Conservation (phyloP, 2,329 filamentous ascomycete species). For the Sporothrix brasiliensis region DNA sequence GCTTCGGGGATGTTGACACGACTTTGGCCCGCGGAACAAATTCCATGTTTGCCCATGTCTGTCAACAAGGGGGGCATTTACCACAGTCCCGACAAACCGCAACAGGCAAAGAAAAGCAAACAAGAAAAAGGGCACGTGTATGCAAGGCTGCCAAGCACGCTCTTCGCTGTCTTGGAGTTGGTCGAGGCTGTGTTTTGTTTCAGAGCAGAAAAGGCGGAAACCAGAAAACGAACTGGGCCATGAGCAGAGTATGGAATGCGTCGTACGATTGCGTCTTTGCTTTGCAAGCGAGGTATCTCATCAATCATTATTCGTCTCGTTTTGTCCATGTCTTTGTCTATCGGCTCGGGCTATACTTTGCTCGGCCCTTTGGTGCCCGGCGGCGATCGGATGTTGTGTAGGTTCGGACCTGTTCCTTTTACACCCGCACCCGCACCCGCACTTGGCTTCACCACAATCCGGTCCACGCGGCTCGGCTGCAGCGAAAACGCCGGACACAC, state of each 20-base stretch:
- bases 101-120: no score
- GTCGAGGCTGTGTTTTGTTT: conserved; percentile 6
- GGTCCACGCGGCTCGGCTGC: conserved; percentile 79
- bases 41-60: no score
- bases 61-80: no score
- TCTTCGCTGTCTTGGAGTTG: neutral
- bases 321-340: neutral
- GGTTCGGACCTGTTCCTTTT: neutral
- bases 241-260: no score
- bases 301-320: neutral
- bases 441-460: conserved; percentile 44
- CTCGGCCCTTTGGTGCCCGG: conserved; percentile 44
- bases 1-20: no score
- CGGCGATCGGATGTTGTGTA: conserved; percentile 59
- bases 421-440: neutral
- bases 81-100: no score
- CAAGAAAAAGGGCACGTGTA: neutral
- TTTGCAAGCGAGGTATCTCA: neutral
- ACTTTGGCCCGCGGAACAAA: no score
- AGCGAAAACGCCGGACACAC: conserved; percentile 88
- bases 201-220: neutral
- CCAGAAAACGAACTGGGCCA: no score
- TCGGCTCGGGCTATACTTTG: neutral
- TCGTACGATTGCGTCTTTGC: no score
- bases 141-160: conserved; percentile 3